phyloP scores from a whole-genome alignment of 75 land plant species.

The Ceratopteris richardii region DNA sequence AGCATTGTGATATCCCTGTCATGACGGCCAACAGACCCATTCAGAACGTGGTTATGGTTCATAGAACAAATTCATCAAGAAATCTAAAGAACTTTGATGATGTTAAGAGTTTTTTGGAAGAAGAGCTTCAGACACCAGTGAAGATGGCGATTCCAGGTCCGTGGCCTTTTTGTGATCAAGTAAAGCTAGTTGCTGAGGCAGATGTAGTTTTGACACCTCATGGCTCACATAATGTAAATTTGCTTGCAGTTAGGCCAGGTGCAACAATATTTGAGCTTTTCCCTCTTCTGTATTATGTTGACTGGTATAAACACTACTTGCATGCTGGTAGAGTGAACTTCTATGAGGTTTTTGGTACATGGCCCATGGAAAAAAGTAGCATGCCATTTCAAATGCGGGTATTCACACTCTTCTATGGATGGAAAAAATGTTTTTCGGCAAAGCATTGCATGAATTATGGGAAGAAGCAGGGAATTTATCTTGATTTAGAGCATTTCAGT shows the following conservation, averaged over 20 bases:
- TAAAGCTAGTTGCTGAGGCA: constrained; percentile 30
- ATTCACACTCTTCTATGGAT: constrained; percentile 26
- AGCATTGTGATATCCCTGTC: constrained; percentile 25
- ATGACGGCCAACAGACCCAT: constrained; percentile 21
- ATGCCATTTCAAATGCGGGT: constrained; percentile 36
- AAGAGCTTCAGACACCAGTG: constrained; percentile 18
- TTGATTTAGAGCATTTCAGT: constrained; percentile 22
- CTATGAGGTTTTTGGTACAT: constrained; percentile 35
- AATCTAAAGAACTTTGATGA: constrained; percentile 22
- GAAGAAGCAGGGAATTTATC: constrained; percentile 22
- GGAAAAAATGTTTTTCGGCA: constrained; percentile 31
- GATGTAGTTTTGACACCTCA: constrained; percentile 35
- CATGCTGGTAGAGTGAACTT: constrained; percentile 29
- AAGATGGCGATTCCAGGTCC: constrained; percentile 23
- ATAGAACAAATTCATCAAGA: constrained; percentile 25
- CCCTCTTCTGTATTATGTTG: constrained; percentile 35
- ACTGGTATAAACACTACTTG: constrained; percentile 34
- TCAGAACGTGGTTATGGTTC: constrained; percentile 18
- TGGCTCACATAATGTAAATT: constrained; percentile 35
- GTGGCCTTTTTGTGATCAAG: constrained; percentile 34
- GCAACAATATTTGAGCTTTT: constrained; percentile 29
- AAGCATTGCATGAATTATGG: constrained; percentile 39
- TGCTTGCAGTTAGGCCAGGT: constrained; percentile 24
- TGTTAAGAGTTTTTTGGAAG: constrained; percentile 15
- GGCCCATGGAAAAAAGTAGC: constrained; percentile 28